phyloP scores from a whole-genome alignment of 2,329 filamentous ascomycete species.

The Diaporthe capsici region DNA sequence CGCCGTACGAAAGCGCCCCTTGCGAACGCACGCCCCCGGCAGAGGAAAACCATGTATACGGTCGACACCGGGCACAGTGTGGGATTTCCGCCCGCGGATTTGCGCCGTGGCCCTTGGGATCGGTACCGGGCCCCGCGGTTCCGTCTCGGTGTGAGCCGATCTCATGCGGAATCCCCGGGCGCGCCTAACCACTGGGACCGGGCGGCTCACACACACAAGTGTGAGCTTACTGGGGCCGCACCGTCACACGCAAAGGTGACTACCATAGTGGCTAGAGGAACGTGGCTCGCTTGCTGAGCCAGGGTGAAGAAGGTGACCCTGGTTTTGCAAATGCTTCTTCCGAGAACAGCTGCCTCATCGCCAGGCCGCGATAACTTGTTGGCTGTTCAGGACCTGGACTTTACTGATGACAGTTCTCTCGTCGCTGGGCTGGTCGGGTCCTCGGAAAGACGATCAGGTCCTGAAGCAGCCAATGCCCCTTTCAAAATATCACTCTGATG shows the following conservation, averaged over 20 bases:
- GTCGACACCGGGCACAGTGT: slow-evolving; percentile 20
- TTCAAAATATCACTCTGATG: background rate
- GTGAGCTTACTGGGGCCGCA: background rate
- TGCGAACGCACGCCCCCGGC: background rate
- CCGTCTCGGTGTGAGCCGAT: background rate
- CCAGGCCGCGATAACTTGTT: background rate
- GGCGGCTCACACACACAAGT: too few species aligned
- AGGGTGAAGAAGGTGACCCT: background rate
- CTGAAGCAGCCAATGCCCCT: too few species aligned
- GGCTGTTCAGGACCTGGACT: too few species aligned
- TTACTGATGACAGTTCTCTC: too few species aligned
- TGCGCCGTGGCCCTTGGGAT: background rate
- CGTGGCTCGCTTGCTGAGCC: background rate
- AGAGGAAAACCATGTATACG: background rate
- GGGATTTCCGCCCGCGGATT: background rate
- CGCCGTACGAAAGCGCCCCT: background rate
- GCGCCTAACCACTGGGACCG: background rate
- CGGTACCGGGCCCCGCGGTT: slow-evolving; percentile 1
- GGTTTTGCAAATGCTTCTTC: background rate
- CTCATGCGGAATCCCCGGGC: background rate
- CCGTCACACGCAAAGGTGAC: background rate
- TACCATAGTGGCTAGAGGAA: background rate
- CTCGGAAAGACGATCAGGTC: background rate
- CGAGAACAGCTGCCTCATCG: background rate
- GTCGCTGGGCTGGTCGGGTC: too few species aligned